Evolutionary conservation across 2,329 filamentous ascomycete species (phyloP), one percentile per base, ranked within the genome.

Genomic region (Alternaria arborescens): DNA sequence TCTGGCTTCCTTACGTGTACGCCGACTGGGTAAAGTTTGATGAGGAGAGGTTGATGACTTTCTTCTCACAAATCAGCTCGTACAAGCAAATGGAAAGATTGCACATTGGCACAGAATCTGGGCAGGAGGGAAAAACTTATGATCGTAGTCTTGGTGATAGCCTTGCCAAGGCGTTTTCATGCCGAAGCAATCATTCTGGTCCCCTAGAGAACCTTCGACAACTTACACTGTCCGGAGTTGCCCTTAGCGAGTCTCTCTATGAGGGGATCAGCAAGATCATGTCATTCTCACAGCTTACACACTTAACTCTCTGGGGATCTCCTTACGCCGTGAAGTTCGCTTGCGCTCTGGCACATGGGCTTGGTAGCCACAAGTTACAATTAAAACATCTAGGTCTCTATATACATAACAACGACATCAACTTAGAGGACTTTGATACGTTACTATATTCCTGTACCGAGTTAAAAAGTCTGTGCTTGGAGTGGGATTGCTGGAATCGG

Each of bases 201-300:
- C 44, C n/a, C 44, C 44, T 47, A 47, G 26, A 48, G 18, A 48
- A 18, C 18, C 28, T 48, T 48, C 28, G 28, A n/a, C 28, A 48
- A 22, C 28, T 48, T 48, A 32, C 28, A 22, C 18, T 32, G 8
- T 48, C 28, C 28, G 44, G 28, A 16, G 18, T 34, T 32, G n/a
- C n/a, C 20, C 18, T 32, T 11, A 32, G 28, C 18, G 30, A 22
- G 11, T 14, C 11, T 48, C 18, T 20, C 7, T 16, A 8, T 42
- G 12, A 34, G 1, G 44, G 18, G 6, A 30, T 48, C 28, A 22
- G 44, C n/a, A 47, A 32, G 26, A n/a, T 48, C 28, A 22, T 48
- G 22, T 22, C 44, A 26, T 48, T 48, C 28, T 30, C 18, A 18
- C 28, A 48, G 28, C 44, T 48, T 12, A 34, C 28, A 34, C 28